Percentiles rank a stretch among this genome's conserved stretches.
Conservation (phyloP, 345 rosid genomes). For the Aquilaria sinensis region DNA sequence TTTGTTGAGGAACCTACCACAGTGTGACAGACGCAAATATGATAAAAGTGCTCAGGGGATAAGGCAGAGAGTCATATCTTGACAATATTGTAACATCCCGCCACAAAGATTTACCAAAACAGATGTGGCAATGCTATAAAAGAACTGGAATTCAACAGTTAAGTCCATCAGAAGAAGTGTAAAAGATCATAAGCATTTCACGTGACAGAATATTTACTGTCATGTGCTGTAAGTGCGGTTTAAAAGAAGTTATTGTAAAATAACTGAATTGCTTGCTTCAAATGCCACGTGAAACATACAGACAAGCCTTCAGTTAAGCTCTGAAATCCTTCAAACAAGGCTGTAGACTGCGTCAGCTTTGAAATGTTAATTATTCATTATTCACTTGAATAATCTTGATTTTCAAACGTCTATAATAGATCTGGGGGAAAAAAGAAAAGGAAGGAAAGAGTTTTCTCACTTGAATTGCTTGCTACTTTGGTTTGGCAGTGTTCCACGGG, state of each 20-base stretch:
- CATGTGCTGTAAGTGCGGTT: not conserved
- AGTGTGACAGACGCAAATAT: not conserved
- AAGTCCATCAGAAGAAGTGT: no score
- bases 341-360: not conserved
- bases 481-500: conserved; percentile 14
- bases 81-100: not conserved
- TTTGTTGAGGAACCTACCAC: conserved; percentile 47
- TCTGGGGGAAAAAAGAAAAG: not conserved
- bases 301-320: not conserved
- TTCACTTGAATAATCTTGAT: not conserved
- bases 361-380: not conserved
- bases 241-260: not conserved
- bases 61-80: not conserved
- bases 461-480: conserved; percentile 29
- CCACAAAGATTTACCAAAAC: not conserved
- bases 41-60: not conserved
- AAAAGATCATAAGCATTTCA: not conserved
- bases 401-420: not conserved
- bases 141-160: no score
- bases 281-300: not conserved
- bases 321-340: not conserved
- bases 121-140: no score
- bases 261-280: not conserved
- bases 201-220: not conserved
- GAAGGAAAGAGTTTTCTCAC: conserved; percentile 17